Percentiles rank a stretch among this genome's conserved stretches.
Evolutionary conservation across 805 yeast genomes (phyloP).

Genomic region (Candida khao-thaluensis): DNA sequence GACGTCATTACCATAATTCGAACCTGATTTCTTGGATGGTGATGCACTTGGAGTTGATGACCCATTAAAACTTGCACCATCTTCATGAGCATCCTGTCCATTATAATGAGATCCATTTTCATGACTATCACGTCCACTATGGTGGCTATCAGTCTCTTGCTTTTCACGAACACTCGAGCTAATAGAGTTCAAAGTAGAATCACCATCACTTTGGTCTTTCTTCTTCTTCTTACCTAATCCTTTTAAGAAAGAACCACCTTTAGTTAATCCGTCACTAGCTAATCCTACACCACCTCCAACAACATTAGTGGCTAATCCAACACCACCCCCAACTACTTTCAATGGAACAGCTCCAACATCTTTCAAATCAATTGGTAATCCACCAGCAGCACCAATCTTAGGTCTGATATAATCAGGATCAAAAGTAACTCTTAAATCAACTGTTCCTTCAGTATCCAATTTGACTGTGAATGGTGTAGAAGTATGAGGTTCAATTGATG

Average conservation of each 20-base stretch:
- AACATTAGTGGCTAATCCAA: constrained; percentile 34
- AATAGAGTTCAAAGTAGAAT: constrained; percentile 4
- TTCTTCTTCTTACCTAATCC: constrained; percentile 28
- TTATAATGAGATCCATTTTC: constrained; percentile 10
- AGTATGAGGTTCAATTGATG: constrained; percentile 46
- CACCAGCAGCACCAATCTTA: constrained; percentile 38
- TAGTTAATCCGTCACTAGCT: constrained; percentile 47
- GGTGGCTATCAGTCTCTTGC: constrained; percentile 1
- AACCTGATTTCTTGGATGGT: constrained; percentile 10
- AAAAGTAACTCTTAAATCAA: constrained; percentile 55
- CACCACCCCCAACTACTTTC: constrained; percentile 44
- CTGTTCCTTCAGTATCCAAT: constrained; percentile 63
- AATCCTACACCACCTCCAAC: constrained; percentile 46
- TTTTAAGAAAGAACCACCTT: constrained; percentile 45
- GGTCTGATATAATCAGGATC: constrained; percentile 69
- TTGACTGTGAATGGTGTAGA: constrained; percentile 47
- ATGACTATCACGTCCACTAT: constrained; percentile 2
- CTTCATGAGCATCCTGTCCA: no score
- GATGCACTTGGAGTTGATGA: constrained; percentile 6
- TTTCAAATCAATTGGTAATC: constrained; percentile 41
- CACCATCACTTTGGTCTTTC: constrained; percentile 14
- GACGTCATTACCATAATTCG: constrained; percentile 29
- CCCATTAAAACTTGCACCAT: neutral
- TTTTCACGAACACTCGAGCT: neutral
- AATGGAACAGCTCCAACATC: constrained; percentile 47